Percentiles rank a stretch among this genome's conserved stretches.
Conservation (phyloP, 495 filamentous ascomycete species). For the Jackrogersella multiformis region DNA sequence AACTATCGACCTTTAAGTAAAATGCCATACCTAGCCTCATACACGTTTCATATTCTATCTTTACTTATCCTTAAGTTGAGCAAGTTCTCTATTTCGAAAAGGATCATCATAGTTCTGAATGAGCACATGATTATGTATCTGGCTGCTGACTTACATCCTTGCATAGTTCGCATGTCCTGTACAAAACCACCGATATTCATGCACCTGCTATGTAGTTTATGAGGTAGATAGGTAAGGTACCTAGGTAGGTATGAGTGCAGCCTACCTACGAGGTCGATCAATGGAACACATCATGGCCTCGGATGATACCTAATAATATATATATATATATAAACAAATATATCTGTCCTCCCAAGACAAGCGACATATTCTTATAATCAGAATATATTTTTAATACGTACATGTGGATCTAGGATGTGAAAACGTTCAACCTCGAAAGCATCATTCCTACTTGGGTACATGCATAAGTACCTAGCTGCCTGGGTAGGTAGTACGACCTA, state of each 20-base stretch:
- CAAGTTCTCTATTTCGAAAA: background rate
- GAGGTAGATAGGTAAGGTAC: background rate
- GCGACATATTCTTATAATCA: no score
- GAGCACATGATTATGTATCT: background rate
- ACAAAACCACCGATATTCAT: slow-evolving; percentile 11
- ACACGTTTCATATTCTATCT: background rate
- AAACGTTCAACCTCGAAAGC: no score
- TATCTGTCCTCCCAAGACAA: background rate
- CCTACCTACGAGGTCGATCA: slow-evolving; percentile 30
- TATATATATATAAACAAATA: no score
- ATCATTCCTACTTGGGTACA: no score
- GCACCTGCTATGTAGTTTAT: background rate
- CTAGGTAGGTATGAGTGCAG: slow-evolving; percentile 16
- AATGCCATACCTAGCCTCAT: background rate
- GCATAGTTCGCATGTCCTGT: slow-evolving; percentile 9
- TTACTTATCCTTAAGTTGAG: background rate
- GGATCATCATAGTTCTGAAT: background rate
- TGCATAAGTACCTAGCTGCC: no score
- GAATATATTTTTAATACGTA: no score
- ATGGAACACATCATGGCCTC: slow-evolving; percentile 5
- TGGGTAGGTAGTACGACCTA: no score
- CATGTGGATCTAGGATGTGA: no score
- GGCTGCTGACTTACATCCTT: slow-evolving; percentile 10
- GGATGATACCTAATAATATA: slow-evolving; percentile 6
- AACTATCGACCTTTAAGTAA: background rate